Percentiles rank a stretch among this genome's conserved stretches.
Evolutionary conservation across 371 early-diverging fungal genomes (phyloP).

Genomic region (Circinella minor): DNA sequence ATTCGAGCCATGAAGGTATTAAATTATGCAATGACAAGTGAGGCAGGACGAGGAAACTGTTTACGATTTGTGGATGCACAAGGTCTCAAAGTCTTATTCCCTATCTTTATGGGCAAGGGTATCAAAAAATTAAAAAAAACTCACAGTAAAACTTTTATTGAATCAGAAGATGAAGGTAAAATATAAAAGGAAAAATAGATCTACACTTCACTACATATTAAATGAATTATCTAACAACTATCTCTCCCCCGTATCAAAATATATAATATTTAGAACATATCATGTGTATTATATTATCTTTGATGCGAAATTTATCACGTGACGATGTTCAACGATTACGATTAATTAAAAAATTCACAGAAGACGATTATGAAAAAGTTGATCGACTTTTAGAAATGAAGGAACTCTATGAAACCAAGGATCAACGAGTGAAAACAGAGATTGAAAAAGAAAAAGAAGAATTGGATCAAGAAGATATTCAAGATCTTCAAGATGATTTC

Average conservation of each 20-base stretch:
- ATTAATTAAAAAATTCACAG: conserved; percentile 84
- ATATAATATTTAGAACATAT: conserved; percentile 66
- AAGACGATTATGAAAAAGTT: conserved; percentile 78
- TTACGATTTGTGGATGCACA: conserved; percentile 77
- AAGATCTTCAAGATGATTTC: conserved; percentile 63
- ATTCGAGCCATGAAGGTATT: conserved; percentile 87
- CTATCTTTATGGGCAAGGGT: conserved; percentile 82
- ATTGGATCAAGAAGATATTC: conserved; percentile 56
- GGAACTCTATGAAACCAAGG: conserved; percentile 66
- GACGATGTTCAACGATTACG: conserved; percentile 71
- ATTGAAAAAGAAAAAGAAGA: conserved; percentile 52
- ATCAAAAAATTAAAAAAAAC: conserved; percentile 70
- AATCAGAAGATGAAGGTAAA: conserved; percentile 77
- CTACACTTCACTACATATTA: neutral
- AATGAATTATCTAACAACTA: neutral
- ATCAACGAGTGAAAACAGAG: conserved; percentile 55
- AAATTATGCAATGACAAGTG: conserved; percentile 78
- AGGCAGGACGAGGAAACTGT: conserved; percentile 56
- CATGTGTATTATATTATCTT: conserved; percentile 79
- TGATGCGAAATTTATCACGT: conserved; percentile 64
- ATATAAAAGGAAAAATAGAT: neutral
- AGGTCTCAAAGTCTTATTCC: conserved; percentile 83
- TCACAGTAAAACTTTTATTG: conserved; percentile 62
- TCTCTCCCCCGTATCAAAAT: neutral
- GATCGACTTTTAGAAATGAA: conserved; percentile 81